These are phyloP conservation scores for Globisporangium apiculatum DNA, from an alignment of 352 stramenopile genomes.

Conservation along the genomic window DNA sequence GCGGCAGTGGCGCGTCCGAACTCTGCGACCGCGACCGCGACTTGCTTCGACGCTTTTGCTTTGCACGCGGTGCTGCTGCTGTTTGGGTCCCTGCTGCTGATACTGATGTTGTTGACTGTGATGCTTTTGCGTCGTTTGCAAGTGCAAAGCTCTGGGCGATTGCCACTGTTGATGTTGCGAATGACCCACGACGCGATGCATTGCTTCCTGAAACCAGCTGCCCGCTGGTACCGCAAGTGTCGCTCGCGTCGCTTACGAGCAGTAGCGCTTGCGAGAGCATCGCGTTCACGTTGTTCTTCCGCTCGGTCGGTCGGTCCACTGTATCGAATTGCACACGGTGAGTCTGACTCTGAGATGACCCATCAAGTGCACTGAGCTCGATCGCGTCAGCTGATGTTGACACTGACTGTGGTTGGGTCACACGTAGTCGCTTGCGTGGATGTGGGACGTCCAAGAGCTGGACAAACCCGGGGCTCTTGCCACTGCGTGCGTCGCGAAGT, in stretches of 20 bases:
- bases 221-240: neutral
- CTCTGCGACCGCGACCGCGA: conserved; percentile 10
- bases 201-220: too few relatives aligned
- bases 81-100: too few relatives aligned
- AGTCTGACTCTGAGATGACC: too few relatives aligned
- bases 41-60: conserved; percentile 9
- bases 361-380: too few relatives aligned
- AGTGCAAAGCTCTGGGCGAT: conserved; percentile 3
- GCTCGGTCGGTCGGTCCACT: conserved; percentile 12
- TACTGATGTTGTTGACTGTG: neutral
- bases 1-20: conserved; percentile 8
- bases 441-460: conserved; percentile 53
- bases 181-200: neutral
- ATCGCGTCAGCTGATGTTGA: too few relatives aligned
- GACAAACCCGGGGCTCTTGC: conserved; percentile 72
- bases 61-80: conserved; percentile 1
- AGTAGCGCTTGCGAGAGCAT: conserved; percentile 14
- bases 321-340: conserved; percentile 6
- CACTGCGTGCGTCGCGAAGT: conserved; percentile 29
- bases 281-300: conserved; percentile 10
- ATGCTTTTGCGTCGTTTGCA: conserved; percentile 1
- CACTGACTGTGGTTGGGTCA: too few relatives aligned
- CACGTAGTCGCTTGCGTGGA: too few relatives aligned
- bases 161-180: neutral
- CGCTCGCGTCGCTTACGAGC: conserved; percentile 8